A percentile compares a stretch with the other conserved stretches of the same genome.
These are phyloP conservation scores for Lepiota venenata DNA, from an alignment of 768 basidiomycete species.

Conservation along the genomic window DNA sequence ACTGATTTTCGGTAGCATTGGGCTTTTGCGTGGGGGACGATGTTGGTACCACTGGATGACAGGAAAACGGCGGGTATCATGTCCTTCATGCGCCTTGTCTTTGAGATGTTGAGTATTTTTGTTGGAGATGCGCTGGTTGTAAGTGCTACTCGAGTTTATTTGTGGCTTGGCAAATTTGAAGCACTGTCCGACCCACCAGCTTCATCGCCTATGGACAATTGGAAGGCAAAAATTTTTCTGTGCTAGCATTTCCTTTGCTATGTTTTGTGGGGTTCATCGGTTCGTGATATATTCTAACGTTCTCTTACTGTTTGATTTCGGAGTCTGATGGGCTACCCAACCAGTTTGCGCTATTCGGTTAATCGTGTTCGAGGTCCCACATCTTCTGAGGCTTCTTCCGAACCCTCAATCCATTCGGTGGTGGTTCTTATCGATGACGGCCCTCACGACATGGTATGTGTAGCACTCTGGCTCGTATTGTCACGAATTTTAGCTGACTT, in stretches of 20 bases:
- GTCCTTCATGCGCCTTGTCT: constrained; percentile 1
- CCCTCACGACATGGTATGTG: neutral
- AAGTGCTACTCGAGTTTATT: neutral
- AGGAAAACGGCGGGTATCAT: neutral
- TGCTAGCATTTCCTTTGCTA: neutral
- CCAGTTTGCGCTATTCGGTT: constrained; percentile 1
- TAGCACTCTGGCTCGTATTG: no score
- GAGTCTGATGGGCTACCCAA: no score
- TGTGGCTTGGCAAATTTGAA: neutral
- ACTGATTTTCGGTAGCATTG: neutral
- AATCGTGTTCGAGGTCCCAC: neutral
- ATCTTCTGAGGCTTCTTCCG: neutral
- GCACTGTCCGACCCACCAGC: neutral
- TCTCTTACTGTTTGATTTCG: no score
- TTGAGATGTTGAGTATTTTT: constrained; percentile 1
- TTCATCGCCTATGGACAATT: constrained; percentile 2
- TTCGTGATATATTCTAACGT: neutral
- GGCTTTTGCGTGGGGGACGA: neutral
- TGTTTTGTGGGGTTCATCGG: neutral
- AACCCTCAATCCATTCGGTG: neutral
- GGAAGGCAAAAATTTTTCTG: neutral
- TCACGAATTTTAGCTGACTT: neutral
- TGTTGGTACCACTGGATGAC: neutral
- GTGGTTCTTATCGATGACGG: neutral
- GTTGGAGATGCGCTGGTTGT: constrained; percentile 1